These are phyloP conservation scores for Lipomyces chichibuensis DNA, from an alignment of 805 yeast species.

Conservation along the genomic window DNA sequence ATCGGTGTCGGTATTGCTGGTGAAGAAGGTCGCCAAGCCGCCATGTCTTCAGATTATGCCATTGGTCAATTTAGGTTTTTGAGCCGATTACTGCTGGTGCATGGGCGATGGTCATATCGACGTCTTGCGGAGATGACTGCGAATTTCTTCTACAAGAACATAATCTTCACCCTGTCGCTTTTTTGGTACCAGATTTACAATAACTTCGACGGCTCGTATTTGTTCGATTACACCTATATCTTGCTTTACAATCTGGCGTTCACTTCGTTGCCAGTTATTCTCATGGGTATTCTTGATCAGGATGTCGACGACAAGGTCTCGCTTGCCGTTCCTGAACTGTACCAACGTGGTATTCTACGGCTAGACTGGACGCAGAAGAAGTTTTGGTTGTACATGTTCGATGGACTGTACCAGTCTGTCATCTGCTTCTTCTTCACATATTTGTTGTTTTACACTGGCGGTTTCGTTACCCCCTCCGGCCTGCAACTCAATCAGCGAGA, in stretches of 20 bases:
- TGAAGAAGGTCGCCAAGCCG: slow-evolving; percentile 85
- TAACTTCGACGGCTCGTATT: slow-evolving; percentile 73
- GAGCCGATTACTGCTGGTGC: slow-evolving; percentile 66
- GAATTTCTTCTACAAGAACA: slow-evolving; percentile 76
- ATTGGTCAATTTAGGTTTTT: slow-evolving; percentile 76
- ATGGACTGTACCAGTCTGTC: slow-evolving; percentile 73
- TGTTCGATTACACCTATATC: slow-evolving; percentile 75
- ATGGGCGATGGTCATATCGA: slow-evolving; percentile 83
- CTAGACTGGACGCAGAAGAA: slow-evolving; percentile 62
- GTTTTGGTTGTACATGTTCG: slow-evolving; percentile 65
- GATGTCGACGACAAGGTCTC: slow-evolving; percentile 70
- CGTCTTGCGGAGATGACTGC: slow-evolving; percentile 78
- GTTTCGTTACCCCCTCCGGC: slow-evolving; percentile 52
- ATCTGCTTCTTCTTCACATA: slow-evolving; percentile 71
- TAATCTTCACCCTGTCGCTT: slow-evolving; percentile 69
- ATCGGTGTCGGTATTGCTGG: slow-evolving; percentile 88
- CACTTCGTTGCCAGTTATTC: slow-evolving; percentile 76
- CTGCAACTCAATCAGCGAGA: slow-evolving; percentile 64
- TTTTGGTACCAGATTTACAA: slow-evolving; percentile 77
- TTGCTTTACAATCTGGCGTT: slow-evolving; percentile 80
- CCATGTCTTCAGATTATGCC: slow-evolving; percentile 83
- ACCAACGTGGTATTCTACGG: slow-evolving; percentile 67
- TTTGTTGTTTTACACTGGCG: slow-evolving; percentile 54
- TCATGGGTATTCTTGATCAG: slow-evolving; percentile 73
- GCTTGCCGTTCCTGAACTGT: slow-evolving; percentile 69